Evolutionary conservation across 768 basidiomycete species (phyloP).

Genomic region (Phanerochaete carnosa): DNA sequence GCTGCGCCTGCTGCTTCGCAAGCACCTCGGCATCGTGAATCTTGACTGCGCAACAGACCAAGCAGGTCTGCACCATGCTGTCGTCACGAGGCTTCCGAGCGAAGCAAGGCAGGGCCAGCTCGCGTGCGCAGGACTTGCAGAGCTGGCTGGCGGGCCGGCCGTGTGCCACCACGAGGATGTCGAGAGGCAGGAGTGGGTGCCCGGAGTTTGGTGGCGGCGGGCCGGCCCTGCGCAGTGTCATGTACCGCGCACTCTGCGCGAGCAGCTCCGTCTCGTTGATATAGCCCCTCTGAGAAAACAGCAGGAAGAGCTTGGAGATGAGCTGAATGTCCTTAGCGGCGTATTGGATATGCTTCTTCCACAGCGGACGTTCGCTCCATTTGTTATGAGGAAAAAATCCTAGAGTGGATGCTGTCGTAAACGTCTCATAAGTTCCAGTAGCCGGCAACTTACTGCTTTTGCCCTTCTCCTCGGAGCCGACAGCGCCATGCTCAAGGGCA

Average conservation of each 20-base stretch:
- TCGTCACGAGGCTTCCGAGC: neutral
- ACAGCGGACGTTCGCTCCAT: neutral
- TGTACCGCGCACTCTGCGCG: neutral
- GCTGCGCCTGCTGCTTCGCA: neutral
- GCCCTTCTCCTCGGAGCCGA: neutral
- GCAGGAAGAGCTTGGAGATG: neutral
- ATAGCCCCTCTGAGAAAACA: neutral
- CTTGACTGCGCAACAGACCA: neutral
- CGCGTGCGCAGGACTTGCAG: neutral
- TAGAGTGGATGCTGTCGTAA: neutral
- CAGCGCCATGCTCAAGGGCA: neutral
- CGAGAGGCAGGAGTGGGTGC: neutral
- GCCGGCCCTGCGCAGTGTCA: neutral
- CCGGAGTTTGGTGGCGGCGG: neutral
- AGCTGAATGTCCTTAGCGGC: neutral
- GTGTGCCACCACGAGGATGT: neutral
- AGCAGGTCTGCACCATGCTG: neutral
- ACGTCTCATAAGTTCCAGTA: neutral
- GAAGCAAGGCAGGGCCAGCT: neutral
- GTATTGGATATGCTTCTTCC: neutral
- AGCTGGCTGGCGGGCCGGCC: neutral
- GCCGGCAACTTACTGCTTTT: neutral
- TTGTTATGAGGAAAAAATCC: neutral
- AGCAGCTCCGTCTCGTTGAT: neutral
- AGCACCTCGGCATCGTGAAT: neutral